phyloP scores from a whole-genome alignment of 164 flowering plant species.

The Buxus sempervirens region DNA sequence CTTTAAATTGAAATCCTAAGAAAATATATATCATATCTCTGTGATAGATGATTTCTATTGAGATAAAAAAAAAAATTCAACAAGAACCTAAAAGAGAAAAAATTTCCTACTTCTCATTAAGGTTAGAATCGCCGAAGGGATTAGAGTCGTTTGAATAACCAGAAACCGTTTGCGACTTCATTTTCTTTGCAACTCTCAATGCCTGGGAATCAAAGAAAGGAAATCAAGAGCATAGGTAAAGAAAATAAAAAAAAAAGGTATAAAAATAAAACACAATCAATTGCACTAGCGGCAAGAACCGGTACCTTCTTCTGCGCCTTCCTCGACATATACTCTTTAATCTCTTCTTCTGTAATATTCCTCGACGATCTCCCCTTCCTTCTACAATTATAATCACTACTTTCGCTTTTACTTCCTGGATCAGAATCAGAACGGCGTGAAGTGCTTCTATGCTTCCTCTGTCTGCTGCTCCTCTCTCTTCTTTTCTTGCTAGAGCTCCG shows the following conservation, averaged over 20 bases:
- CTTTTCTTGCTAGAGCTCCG: background rate
- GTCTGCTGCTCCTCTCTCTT: background rate
- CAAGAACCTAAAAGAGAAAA: background rate
- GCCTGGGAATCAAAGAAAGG: constrained; percentile 39
- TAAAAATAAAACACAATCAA: background rate
- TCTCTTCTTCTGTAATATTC: constrained; percentile 60
- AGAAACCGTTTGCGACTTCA: constrained; percentile 66
- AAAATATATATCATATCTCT: too few relatives aligned
- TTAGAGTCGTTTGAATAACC: constrained; percentile 93
- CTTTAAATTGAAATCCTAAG: too few relatives aligned
- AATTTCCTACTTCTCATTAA: constrained; percentile 64
- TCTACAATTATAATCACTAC: constrained; percentile 16
- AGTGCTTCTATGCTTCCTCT: background rate
- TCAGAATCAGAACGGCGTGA: constrained; percentile 4
- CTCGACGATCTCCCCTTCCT: constrained; percentile 30
- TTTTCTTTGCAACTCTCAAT: constrained; percentile 63
- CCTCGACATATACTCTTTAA: constrained; percentile 61
- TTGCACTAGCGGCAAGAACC: background rate
- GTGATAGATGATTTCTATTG: too few relatives aligned
- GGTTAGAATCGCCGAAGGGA: constrained; percentile 93
- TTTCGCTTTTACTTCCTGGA: constrained; percentile 15
- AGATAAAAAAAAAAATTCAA: too few relatives aligned
- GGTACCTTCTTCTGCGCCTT: constrained; percentile 80
- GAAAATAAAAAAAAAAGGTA: background rate
- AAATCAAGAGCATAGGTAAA: background rate